Base-by-base conservation (phyloP, 495 filamentous ascomycete genomes). In the Filosporella fistucella region DNA sequence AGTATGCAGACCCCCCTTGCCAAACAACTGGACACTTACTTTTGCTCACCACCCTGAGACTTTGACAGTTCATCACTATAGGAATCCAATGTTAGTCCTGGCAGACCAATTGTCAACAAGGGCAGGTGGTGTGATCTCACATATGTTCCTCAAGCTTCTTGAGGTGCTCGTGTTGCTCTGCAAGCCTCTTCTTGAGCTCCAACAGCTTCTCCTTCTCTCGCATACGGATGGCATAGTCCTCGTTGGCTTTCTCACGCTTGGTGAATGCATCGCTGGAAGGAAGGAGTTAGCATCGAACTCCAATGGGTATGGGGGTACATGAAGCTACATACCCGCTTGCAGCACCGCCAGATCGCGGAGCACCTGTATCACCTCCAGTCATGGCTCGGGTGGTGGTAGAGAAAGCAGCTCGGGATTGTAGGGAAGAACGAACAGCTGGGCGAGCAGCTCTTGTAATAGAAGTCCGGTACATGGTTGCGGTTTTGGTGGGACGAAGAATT, bases 151-250 rank as follows among this genome's bases (percentile, higher is more conserved):
- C 82, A 25, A 95, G 77, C 64, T 90, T 81, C 63, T 93, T 69
- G 49, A 95, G 77, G 68, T 95, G 85, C 41, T 81, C 72, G 61
- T 86, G 78, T 72, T 95, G 88, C 61, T 85, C 79, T 46, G 61
- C 52, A 55, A 98, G 79, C 75, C 90, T 94, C 63, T 82, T 78
- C 68, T 77, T 83, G 50, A 96, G 77, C 60, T 70, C 66, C 17
- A 84, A 62, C 42, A 80, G 81, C 86, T 96, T 96, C 69, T 85
- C 77, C 65, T 79, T 72, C 77, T 99, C 93, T 59, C 86, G 82
- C 73, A 87, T 71, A 42, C 78, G 72, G 68, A 99, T 87, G 71
- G 86, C 85, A 53, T 77, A 76, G 62, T 86, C 81, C 70, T 99
- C 93, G 62, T 74, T 75, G 50, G 91, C 91, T 53, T 82, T 82